Evolutionary conservation across 169 alveolate genomes (phyloP).

Genomic region (Plasmodium vivax): DNA sequence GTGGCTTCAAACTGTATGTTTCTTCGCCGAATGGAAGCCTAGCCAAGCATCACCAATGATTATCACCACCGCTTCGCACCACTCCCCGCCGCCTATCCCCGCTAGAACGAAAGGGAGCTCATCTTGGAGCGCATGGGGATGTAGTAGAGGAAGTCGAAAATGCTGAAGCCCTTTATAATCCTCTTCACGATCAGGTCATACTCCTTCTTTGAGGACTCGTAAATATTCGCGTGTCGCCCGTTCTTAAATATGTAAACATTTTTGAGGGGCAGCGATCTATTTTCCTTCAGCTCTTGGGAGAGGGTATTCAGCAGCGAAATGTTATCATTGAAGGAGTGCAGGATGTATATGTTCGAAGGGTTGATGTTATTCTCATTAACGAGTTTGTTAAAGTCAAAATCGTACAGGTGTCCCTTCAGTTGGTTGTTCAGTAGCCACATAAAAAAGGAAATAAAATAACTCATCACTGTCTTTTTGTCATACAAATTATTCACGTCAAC

Average conservation of each 20-base stretch:
- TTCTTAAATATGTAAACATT: conserved; percentile 68
- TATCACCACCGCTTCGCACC: not conserved
- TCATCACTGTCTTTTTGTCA: conserved; percentile 29
- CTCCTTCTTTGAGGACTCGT: conserved; percentile 39
- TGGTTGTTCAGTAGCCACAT: conserved; percentile 72
- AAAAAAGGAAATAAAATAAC: conserved; percentile 49
- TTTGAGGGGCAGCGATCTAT: conserved; percentile 22
- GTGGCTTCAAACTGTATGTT: not conserved
- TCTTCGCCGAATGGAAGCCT: not conserved
- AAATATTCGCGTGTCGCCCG: conserved; percentile 62
- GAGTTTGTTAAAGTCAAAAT: conserved; percentile 53
- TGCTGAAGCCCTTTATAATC: conserved; percentile 57
- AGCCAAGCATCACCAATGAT: not conserved
- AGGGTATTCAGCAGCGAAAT: conserved; percentile 42
- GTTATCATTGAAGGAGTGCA: conserved; percentile 54
- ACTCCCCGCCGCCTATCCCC: too few relatives aligned
- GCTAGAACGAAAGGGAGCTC: conserved; percentile 23
- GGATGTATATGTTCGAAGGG: conserved; percentile 57
- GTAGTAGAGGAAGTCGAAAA: conserved; percentile 51
- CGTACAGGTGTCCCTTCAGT: conserved; percentile 69
- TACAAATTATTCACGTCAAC: conserved; percentile 19
- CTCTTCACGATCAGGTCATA: conserved; percentile 40
- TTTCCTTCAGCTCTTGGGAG: conserved; percentile 52
- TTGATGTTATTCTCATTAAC: conserved; percentile 53
- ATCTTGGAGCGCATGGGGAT: conserved; percentile 53